A percentile compares a stretch with the other conserved stretches of the same genome.
phyloP scores from a whole-genome alignment of 495 filamentous ascomycete species.

The Thozetella sp. region DNA sequence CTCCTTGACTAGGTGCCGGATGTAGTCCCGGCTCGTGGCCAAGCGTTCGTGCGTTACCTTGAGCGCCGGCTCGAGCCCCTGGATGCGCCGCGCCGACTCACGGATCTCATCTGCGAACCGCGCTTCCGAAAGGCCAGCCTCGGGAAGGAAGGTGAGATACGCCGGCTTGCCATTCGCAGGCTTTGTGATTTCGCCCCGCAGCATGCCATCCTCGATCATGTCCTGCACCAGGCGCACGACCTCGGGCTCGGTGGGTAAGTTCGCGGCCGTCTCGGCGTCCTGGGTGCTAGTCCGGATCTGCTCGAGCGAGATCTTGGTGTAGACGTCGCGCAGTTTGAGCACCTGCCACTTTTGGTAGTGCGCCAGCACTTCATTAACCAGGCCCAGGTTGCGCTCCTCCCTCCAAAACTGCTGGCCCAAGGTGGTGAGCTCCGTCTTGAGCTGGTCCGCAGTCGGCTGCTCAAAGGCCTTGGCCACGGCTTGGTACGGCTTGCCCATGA shows the following conservation, averaged over 20 bases:
- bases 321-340: constrained; percentile 41
- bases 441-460: constrained; percentile 50
- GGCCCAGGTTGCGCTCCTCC: constrained; percentile 50
- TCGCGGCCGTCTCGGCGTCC: constrained; percentile 46
- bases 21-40: constrained; percentile 61
- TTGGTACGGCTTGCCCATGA: constrained; percentile 70
- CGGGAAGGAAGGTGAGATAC: constrained; percentile 38
- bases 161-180: constrained; percentile 34
- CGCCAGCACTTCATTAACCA: constrained; percentile 47
- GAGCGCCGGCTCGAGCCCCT: constrained; percentile 40
- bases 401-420: constrained; percentile 58
- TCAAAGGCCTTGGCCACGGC: constrained; percentile 70
- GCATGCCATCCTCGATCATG: constrained; percentile 58
- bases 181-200: constrained; percentile 54
- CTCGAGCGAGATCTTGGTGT: constrained; percentile 52
- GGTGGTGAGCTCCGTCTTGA: constrained; percentile 60
- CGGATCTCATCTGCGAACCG: constrained; percentile 44
- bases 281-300: constrained; percentile 48
- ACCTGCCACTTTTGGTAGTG: constrained; percentile 54
- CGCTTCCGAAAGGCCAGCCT: constrained; percentile 41
- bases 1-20: constrained; percentile 47
- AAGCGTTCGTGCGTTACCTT: constrained; percentile 55
- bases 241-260: constrained; percentile 51
- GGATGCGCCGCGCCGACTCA: constrained; percentile 40
- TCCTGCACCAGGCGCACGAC: constrained; percentile 45